Percentiles rank a stretch among this genome's conserved stretches.
Evolutionary conservation across 768 basidiomycete genomes (phyloP).

Genomic region (Porphyrellus cyaneotinctus): DNA sequence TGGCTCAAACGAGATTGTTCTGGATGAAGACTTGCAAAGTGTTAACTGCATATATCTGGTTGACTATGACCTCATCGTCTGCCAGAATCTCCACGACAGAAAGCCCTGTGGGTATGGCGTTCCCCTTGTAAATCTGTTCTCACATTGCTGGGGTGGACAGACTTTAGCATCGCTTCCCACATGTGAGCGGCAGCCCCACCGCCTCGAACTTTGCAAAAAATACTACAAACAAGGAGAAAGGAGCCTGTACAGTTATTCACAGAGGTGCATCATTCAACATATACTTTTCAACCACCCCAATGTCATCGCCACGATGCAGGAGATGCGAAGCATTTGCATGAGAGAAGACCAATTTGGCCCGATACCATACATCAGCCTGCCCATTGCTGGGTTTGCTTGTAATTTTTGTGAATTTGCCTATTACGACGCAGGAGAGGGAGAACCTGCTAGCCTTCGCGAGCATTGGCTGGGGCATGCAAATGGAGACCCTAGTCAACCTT

Average conservation of each 20-base stretch:
- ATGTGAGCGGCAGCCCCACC: not conserved
- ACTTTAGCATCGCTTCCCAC: not conserved
- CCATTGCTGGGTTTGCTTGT: not conserved
- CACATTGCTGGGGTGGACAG: not conserved
- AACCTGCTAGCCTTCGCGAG: not conserved
- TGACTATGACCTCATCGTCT: not conserved
- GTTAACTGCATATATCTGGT: not conserved
- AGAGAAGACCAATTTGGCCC: not conserved
- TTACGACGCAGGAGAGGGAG: not conserved
- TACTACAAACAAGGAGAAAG: too few relatives aligned
- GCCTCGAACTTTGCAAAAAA: not conserved
- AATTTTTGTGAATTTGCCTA: not conserved
- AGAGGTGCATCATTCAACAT: not conserved
- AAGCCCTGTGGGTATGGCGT: not conserved
- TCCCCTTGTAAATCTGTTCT: not conserved
- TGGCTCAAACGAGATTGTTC: not conserved
- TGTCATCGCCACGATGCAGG: not conserved
- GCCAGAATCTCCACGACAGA: not conserved
- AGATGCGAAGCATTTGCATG: not conserved
- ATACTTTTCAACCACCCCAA: not conserved
- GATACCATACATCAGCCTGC: not conserved
- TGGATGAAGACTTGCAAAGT: not conserved
- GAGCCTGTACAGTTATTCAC: not conserved
- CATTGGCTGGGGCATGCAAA: not conserved
- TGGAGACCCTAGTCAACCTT: too few relatives aligned